Base-by-base conservation (phyloP, 345 rosid genomes). In the Raphanus raphanistrum region DNA sequence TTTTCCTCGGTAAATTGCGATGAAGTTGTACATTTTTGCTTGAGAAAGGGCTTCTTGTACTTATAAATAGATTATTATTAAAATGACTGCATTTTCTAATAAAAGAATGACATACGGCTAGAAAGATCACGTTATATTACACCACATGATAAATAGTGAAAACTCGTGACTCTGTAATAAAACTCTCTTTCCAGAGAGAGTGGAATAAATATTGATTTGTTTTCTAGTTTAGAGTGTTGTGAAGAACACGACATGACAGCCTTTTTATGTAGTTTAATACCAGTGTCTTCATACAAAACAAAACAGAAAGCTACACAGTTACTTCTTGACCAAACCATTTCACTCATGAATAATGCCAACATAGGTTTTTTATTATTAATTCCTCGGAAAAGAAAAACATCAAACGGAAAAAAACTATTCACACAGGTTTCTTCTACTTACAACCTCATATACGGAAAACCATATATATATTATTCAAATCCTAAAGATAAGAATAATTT, bases 191-290 rank as follows among this genome's bases (percentile, higher is more conserved):
- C 73, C 67, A 54, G 9, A 78, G 69, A 71, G 71, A 35, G 31
- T 78, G 63, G 81, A 78, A 66, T 41, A 31, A 72, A 41, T 72
- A 65, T 61, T 50, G 70, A 61, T 6, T 57, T 58, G 72, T 60
- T 57, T 57, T 71, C 58, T 78, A 28, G 66, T 59, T 72, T 21
- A 25, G 52, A 25, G 64, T 43, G 63, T 16, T 74, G 66, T 74
- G 78, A 68, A 57, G 71, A 63, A 74, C 66, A 74, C 50, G 75
- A 79, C 75, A 79, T 69, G 79, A 74, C 82, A 79, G 79, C 62
- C 74, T 74, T 79, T 55, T 15, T 15, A 59, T 59, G 69, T 71
- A 57, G 16, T 59, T 33, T 69, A n/a, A 61, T 54, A 21, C 3
- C 31, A 1, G 16, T n/a, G 5, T 73, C 36, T 17, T 35, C 66